Evolutionary conservation across 805 yeast species (phyloP).

Genomic region (Lipomyces mesembrius): DNA sequence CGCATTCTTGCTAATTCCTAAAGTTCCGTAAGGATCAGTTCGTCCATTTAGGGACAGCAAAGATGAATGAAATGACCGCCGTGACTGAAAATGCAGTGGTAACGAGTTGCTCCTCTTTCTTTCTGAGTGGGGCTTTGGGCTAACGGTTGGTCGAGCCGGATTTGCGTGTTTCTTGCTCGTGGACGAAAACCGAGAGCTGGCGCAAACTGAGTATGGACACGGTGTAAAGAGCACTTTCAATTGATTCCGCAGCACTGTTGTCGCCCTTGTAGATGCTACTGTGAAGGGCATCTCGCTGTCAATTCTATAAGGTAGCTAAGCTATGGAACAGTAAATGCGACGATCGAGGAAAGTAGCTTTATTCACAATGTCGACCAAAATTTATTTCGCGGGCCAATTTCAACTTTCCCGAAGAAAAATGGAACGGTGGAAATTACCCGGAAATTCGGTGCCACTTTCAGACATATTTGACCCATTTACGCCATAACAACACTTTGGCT

Average conservation of each 20-base stretch:
- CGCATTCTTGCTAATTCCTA: slow-evolving; percentile 78
- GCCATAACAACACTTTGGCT: not conserved
- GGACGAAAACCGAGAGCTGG: slow-evolving; percentile 10
- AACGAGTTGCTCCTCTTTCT: not conserved
- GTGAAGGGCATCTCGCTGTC: slow-evolving; percentile 18
- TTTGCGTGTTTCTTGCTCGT: not conserved
- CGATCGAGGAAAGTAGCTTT: not conserved
- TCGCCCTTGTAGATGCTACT: slow-evolving; percentile 17
- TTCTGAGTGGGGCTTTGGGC: not conserved
- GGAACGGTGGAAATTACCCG: not conserved
- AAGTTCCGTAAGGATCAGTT: slow-evolving; percentile 79
- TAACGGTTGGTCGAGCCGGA: slow-evolving; percentile 4
- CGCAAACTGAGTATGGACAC: slow-evolving; percentile 9
- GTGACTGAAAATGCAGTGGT: not conserved
- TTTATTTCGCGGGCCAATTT: not conserved
- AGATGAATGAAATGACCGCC: slow-evolving; percentile 53
- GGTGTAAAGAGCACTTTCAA: slow-evolving; percentile 8
- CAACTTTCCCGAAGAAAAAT: not conserved
- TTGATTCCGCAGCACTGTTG: slow-evolving; percentile 16
- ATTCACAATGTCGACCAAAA: not conserved
- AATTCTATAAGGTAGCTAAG: slow-evolving; percentile 6
- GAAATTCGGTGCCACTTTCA: not conserved
- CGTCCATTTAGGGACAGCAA: slow-evolving; percentile 44
- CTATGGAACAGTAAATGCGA: not conserved
- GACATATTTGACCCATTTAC: not conserved